These are phyloP conservation scores for Taphrina sp. DNA, from an alignment of 1,139 yeast genomes.

Conservation along the genomic window DNA sequence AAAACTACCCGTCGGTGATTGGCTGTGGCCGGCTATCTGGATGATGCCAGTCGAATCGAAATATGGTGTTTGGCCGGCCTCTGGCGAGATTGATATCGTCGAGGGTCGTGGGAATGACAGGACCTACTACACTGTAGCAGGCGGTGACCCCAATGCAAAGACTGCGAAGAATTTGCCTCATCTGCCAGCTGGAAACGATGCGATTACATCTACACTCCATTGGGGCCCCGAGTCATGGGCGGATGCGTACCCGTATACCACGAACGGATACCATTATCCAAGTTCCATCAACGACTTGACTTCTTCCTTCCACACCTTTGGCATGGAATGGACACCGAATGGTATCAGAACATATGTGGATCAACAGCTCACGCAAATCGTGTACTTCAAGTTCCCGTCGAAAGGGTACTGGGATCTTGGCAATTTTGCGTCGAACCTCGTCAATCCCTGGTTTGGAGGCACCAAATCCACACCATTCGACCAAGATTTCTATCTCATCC, in stretches of 20 bases:
- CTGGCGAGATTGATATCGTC: conserved; percentile 37
- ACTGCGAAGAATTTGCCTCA: conserved; percentile 7
- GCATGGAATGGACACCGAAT: conserved; percentile 37
- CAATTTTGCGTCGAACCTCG: conserved; percentile 34
- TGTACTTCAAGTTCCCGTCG: conserved; percentile 33
- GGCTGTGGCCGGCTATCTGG: conserved; percentile 39
- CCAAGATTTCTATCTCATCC: conserved; percentile 37
- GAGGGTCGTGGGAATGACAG: conserved; percentile 38
- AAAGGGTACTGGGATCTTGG: conserved; percentile 36
- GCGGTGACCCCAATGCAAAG: conserved; percentile 11
- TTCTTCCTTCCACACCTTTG: conserved; percentile 36
- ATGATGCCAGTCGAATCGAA: conserved; percentile 36
- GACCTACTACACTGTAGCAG: conserved; percentile 27
- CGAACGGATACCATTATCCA: conserved; percentile 25
- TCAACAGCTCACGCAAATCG: conserved; percentile 36
- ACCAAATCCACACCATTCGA: conserved; percentile 36
- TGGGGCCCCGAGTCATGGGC: conserved; percentile 36
- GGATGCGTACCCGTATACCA: conserved; percentile 34
- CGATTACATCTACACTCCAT: conserved; percentile 37
- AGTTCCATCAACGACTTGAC: conserved; percentile 33
- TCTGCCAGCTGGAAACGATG: conserved; percentile 35
- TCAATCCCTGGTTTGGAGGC: conserved; percentile 36
- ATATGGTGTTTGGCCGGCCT: conserved; percentile 38
- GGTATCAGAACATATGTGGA: conserved; percentile 36
- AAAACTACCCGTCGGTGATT: conserved; percentile 36